Evolutionary conservation across 78 protist species (phyloP).

Genomic region (Trichosphaerium sp.): DNA sequence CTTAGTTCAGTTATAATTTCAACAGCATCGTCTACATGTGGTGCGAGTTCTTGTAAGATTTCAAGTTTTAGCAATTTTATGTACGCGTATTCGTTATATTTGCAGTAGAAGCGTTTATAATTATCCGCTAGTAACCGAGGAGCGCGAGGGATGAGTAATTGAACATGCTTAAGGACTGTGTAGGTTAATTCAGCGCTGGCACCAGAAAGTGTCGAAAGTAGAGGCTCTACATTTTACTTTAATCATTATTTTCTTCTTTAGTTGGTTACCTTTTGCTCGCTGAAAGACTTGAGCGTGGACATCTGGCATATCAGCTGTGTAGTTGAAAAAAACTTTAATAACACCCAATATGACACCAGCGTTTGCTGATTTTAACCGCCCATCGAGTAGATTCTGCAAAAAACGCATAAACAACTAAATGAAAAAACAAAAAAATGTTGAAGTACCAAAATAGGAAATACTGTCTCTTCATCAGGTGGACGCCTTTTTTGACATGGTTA

Average conservation of each 20-base stretch:
- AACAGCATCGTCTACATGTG: neutral
- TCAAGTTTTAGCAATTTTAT: conserved; percentile 66
- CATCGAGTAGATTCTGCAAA: conserved; percentile 61
- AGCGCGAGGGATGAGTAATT: conserved; percentile 41
- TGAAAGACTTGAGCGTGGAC: conserved; percentile 64
- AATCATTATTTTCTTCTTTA: conserved; percentile 57
- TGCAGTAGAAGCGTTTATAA: conserved; percentile 35
- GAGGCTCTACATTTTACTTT: neutral
- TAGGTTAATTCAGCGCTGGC: conserved; percentile 35
- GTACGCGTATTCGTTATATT: conserved; percentile 60
- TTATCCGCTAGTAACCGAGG: conserved; percentile 53
- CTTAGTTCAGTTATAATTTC: conserved; percentile 68
- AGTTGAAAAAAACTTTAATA: conserved; percentile 57
- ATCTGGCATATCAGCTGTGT: conserved; percentile 49
- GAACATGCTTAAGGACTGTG: conserved; percentile 59
- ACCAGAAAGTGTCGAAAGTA: neutral
- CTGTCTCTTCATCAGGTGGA: conserved; percentile 23
- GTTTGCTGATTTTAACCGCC: conserved; percentile 57
- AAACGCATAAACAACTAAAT: neutral
- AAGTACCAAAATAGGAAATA: conserved; percentile 52
- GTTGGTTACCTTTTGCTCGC: conserved; percentile 44
- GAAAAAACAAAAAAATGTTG: neutral
- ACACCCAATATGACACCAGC: conserved; percentile 65
- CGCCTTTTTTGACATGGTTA: neutral
- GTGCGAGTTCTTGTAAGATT: conserved; percentile 40